Evolutionary conservation across 768 basidiomycete species (phyloP).

Genomic region (Panaeolus cyanescens): DNA sequence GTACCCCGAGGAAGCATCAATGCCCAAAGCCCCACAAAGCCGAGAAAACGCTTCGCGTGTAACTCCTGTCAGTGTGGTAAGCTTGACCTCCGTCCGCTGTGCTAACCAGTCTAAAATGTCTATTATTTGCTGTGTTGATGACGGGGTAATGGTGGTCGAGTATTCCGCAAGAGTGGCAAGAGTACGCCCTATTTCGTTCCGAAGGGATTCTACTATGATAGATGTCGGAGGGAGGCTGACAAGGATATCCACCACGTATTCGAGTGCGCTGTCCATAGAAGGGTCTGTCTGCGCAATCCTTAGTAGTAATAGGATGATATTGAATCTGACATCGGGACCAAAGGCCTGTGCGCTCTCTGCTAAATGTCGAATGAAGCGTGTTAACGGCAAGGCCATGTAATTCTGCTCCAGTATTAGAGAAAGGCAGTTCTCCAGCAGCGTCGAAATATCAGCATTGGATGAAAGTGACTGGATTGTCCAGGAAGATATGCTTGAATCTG

Average conservation of each 20-base stretch:
- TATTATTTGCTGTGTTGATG: constrained; percentile 39
- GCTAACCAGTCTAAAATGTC: constrained; percentile 60
- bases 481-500: constrained; percentile 29
- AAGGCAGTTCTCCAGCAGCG: constrained; percentile 42
- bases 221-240: constrained; percentile 19
- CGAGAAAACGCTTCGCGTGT: constrained; percentile 44
- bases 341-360: constrained; percentile 26
- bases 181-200: constrained; percentile 34
- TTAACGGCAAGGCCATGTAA: constrained; percentile 45
- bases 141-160: constrained; percentile 29
- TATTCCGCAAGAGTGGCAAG: constrained; percentile 31
- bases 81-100: constrained; percentile 41
- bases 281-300: constrained; percentile 32
- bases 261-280: constrained; percentile 20
- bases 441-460: constrained; percentile 43
- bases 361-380: constrained; percentile 38
- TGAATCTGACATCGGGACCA: constrained; percentile 28
- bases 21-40: constrained; percentile 23
- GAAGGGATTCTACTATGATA: constrained; percentile 28
- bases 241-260: constrained; percentile 25
- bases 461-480: constrained; percentile 48
- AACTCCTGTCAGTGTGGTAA: constrained; percentile 51
- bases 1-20: constrained; percentile 22
- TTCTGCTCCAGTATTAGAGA: constrained; percentile 48
- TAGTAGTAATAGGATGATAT: constrained; percentile 32